A percentile compares a stretch with the other conserved stretches of the same genome.
Conservation (phyloP, 352 stramenopile genomes). For the Phytophthora macrochlamydospora region DNA sequence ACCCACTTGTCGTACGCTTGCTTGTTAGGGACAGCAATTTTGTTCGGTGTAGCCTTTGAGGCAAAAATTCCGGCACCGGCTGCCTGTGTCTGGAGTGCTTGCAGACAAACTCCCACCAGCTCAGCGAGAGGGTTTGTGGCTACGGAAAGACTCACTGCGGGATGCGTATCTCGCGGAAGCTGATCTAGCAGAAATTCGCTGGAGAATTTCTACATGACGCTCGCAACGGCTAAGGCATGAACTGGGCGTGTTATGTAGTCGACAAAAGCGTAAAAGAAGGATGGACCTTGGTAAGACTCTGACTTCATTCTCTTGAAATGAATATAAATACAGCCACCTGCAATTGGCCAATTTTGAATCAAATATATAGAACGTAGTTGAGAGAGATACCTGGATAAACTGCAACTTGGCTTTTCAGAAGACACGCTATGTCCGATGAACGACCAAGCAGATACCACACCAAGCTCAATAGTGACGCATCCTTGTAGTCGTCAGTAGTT, state of each 20-base stretch:
- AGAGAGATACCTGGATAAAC: neutral
- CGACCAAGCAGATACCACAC: neutral
- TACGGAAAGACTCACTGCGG: too few relatives aligned
- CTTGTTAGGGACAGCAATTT: too few relatives aligned
- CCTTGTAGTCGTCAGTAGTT: neutral
- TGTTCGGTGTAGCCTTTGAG: too few relatives aligned
- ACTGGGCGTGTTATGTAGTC: neutral
- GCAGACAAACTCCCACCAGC: too few relatives aligned
- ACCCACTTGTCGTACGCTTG: too few relatives aligned
- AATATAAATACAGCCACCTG: neutral
- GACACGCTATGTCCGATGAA: neutral
- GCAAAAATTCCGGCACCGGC: too few relatives aligned
- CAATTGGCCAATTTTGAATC: neutral
- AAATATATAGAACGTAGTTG: neutral
- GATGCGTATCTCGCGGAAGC: neutral
- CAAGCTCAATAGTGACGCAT: neutral
- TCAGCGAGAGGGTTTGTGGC: too few relatives aligned
- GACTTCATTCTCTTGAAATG: neutral
- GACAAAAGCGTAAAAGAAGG: neutral
- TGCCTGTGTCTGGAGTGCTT: too few relatives aligned
- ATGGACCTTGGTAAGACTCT: neutral
- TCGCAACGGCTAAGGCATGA: neutral
- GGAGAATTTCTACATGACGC: neutral
- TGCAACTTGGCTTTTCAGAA: neutral
- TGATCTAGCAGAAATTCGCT: neutral